phyloP scores from a whole-genome alignment of 2,329 filamentous ascomycete genomes.

The Clarireedia hainanense region DNA sequence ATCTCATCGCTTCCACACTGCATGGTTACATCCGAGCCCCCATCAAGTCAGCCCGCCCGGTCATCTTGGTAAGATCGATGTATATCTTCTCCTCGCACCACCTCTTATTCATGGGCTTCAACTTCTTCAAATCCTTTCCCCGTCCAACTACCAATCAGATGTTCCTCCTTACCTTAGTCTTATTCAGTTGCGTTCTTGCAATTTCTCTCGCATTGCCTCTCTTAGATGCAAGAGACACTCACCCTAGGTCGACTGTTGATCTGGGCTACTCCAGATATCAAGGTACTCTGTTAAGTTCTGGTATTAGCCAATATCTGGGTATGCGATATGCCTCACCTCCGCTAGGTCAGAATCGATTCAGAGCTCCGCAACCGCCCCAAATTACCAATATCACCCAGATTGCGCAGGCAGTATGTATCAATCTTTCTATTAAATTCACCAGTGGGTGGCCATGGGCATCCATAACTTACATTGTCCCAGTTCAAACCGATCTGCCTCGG shows the following conservation, averaged over 20 bases:
- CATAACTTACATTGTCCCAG: not conserved
- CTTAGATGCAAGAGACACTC: not conserved
- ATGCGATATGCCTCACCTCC: slow-evolving; percentile 66
- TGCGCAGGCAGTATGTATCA: not conserved
- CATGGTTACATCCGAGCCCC: not conserved
- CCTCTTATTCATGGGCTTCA: not conserved
- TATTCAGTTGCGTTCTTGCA: not conserved
- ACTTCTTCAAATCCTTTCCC: not conserved
- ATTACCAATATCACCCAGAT: not conserved
- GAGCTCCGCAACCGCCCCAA: slow-evolving; percentile 25
- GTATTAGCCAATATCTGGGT: slow-evolving; percentile 62
- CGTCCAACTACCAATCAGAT: not conserved
- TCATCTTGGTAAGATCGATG: not conserved
- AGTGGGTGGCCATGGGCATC: not conserved
- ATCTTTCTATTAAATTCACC: not conserved
- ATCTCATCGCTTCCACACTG: not conserved
- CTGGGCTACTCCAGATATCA: slow-evolving; percentile 58
- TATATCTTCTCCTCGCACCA: not conserved
- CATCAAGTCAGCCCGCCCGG: too few relatives aligned
- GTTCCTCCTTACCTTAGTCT: not conserved
- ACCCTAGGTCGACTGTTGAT: slow-evolving; percentile 34
- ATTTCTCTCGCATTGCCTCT: not conserved
- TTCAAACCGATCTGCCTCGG: slow-evolving; percentile 10
- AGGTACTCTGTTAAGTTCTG: slow-evolving; percentile 45
- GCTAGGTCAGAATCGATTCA: slow-evolving; percentile 56